phyloP scores from a whole-genome alignment of 495 filamentous ascomycete species.

The Aspergillus egyptiacus region DNA sequence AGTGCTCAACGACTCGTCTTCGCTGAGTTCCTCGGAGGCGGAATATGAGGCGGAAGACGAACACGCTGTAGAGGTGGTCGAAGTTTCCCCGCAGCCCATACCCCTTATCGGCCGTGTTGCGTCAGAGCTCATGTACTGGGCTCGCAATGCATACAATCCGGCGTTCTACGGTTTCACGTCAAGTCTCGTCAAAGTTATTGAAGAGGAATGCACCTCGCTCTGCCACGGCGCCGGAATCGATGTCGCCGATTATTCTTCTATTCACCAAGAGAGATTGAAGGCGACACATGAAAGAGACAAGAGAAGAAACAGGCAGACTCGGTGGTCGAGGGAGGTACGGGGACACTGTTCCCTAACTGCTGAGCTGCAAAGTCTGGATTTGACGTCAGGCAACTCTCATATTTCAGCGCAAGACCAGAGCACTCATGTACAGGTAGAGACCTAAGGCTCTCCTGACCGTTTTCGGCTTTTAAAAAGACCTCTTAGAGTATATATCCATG shows the following conservation, averaged over 20 bases:
- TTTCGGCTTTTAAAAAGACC: neutral
- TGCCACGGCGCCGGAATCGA: constrained; percentile 38
- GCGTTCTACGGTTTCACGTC: constrained; percentile 42
- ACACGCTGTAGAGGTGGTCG: constrained; percentile 13
- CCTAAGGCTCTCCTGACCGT: neutral
- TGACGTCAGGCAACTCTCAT: too few species aligned
- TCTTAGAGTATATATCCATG: neutral
- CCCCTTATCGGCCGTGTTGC: constrained; percentile 40
- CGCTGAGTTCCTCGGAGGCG: constrained; percentile 16
- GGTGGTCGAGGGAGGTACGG: neutral
- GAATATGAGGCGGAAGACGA: constrained; percentile 34
- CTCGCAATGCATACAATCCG: constrained; percentile 43
- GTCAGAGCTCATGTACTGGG: constrained; percentile 43
- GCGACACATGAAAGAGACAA: constrained; percentile 13
- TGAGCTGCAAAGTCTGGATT: too few species aligned
- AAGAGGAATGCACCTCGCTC: constrained; percentile 35
- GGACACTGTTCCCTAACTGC: neutral
- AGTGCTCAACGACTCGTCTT: constrained; percentile 10
- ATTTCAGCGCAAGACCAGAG: neutral
- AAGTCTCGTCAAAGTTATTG: constrained; percentile 33
- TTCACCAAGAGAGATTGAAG: constrained; percentile 17
- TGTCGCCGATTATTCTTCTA: constrained; percentile 29
- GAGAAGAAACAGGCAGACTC: constrained; percentile 11
- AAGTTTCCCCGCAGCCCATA: constrained; percentile 23
- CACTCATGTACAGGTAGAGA: too few species aligned